Evolutionary conservation across 495 filamentous ascomycete species (phyloP).

Genomic region (Aspergillus incahuasiensis): DNA sequence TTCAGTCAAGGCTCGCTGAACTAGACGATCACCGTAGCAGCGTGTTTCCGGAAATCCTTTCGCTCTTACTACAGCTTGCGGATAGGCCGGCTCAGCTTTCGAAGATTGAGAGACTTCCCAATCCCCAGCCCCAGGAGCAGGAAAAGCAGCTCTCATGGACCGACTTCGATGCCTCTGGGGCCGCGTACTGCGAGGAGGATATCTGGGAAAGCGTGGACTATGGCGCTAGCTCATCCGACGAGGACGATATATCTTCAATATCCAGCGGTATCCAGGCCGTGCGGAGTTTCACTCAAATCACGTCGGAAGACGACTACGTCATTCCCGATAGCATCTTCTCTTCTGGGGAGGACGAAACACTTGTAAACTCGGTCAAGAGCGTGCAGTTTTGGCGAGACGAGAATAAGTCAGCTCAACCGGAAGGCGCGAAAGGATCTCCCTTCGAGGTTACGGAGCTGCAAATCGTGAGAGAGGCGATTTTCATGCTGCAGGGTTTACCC

Average conservation of each 20-base stretch:
- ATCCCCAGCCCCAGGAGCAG: slow-evolving; percentile 39
- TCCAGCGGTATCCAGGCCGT: slow-evolving; percentile 27
- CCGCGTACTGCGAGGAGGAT: slow-evolving; percentile 60
- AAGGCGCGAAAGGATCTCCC: slow-evolving; percentile 30
- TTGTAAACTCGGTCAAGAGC: slow-evolving; percentile 47
- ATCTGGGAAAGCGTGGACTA: slow-evolving; percentile 81
- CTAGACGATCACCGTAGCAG: slow-evolving; percentile 48
- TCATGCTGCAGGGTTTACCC: slow-evolving; percentile 77
- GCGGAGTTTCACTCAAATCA: slow-evolving; percentile 19
- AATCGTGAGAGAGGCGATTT: slow-evolving; percentile 69
- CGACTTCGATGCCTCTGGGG: slow-evolving; percentile 69
- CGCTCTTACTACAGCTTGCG: slow-evolving; percentile 75
- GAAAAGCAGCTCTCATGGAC: slow-evolving; percentile 61
- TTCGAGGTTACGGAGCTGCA: slow-evolving; percentile 67
- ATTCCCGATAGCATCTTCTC: slow-evolving; percentile 37
- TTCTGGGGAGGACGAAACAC: slow-evolving; percentile 30
- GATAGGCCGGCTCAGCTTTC: slow-evolving; percentile 72
- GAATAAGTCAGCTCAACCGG: slow-evolving; percentile 21
- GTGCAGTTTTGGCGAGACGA: slow-evolving; percentile 62
- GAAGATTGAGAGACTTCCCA: slow-evolving; percentile 55
- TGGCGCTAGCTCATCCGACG: slow-evolving; percentile 55
- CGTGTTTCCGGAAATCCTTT: slow-evolving; percentile 74
- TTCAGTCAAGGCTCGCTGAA: slow-evolving; percentile 58
- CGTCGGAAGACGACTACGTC: slow-evolving; percentile 30
- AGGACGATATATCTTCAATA: slow-evolving; percentile 39